These are phyloP conservation scores for Didymella exigua DNA, from an alignment of 2,329 filamentous ascomycete species.

Conservation along the genomic window DNA sequence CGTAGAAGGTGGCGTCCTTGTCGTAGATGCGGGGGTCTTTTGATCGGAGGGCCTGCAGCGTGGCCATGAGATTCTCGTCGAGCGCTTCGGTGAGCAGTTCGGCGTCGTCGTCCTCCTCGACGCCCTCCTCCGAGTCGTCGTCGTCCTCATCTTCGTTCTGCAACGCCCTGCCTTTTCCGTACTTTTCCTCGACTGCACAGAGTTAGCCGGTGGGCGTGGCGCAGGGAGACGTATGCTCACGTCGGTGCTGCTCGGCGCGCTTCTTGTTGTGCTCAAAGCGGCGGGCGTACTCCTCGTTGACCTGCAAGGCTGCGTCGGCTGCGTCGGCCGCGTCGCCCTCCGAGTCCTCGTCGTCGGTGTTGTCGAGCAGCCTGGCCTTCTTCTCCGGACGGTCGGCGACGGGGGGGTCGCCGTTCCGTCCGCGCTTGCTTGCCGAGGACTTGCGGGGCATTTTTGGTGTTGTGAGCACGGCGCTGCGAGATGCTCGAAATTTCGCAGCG, in stretches of 20 bases:
- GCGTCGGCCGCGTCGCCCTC: constrained; percentile 37
- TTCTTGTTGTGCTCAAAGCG: constrained; percentile 98
- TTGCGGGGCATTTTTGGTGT: constrained; percentile 29
- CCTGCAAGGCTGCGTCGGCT: constrained; percentile 63
- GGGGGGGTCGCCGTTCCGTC: constrained; percentile 23
- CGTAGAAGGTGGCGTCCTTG: constrained; percentile 77
- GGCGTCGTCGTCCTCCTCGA: constrained; percentile 88
- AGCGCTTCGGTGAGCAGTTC: constrained; percentile 84
- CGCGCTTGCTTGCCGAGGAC: constrained; percentile 38
- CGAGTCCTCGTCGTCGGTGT: constrained; percentile 40
- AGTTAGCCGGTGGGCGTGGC: constrained; percentile 14
- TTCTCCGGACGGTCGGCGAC: constrained; percentile 37
- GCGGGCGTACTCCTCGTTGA: constrained; percentile 88
- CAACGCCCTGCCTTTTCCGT: constrained; percentile 58
- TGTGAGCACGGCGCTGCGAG: constrained; percentile 8
- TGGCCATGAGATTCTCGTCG: constrained; percentile 85
- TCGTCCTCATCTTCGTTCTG: constrained; percentile 58
- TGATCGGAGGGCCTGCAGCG: constrained; percentile 81
- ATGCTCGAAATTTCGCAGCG: constrained; percentile 32
- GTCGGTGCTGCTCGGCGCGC: constrained; percentile 78
- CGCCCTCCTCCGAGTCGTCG: constrained; percentile 58
- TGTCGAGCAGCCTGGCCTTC: constrained; percentile 46
- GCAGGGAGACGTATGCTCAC: constrained; percentile 57
- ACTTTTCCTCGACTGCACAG: constrained; percentile 82
- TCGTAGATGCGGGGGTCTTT: constrained; percentile 95